Conservation (phyloP, 2,329 filamentous ascomycete genomes). For the Paramyrothecium roridum region DNA sequence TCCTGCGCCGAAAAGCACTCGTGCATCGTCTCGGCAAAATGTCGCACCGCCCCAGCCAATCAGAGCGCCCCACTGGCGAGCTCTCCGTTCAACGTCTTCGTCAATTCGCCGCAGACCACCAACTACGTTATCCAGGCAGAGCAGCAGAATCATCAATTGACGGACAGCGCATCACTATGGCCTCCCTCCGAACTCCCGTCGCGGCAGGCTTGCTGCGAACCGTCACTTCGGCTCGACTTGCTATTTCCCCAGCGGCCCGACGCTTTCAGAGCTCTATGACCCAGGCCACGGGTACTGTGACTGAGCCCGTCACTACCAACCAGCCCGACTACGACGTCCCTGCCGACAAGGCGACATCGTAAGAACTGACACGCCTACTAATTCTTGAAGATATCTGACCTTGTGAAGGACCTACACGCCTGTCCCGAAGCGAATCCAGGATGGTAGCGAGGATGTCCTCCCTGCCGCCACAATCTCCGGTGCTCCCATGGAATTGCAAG, state of each 20-base stretch:
- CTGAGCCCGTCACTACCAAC: slow-evolving; percentile 46
- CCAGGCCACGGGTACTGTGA: slow-evolving; percentile 34
- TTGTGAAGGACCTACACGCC: slow-evolving; percentile 76
- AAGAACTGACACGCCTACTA: slow-evolving; percentile 20
- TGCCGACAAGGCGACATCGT: slow-evolving; percentile 90
- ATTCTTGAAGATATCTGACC: not conserved
- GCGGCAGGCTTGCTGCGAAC: slow-evolving; percentile 50
- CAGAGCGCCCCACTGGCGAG: slow-evolving; percentile 24
- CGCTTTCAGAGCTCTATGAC: slow-evolving; percentile 54
- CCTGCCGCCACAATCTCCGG: slow-evolving; percentile 87
- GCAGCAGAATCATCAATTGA: slow-evolving; percentile 18
- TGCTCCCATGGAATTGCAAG: slow-evolving; percentile 90
- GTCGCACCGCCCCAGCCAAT: slow-evolving; percentile 41
- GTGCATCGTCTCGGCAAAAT: slow-evolving; percentile 35
- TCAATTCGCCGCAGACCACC: slow-evolving; percentile 20
- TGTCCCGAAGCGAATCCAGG: slow-evolving; percentile 83
- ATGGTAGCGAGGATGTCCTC: slow-evolving; percentile 80
- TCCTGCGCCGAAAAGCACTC: slow-evolving; percentile 47
- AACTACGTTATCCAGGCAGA: slow-evolving; percentile 17
- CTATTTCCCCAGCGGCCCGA: slow-evolving; percentile 41
- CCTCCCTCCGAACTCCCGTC: slow-evolving; percentile 58
- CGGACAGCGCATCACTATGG: slow-evolving; percentile 49
- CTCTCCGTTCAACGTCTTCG: slow-evolving; percentile 17
- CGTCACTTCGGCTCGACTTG: slow-evolving; percentile 32
- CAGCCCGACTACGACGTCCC: slow-evolving; percentile 78